Evolutionary conservation across 805 yeast species (phyloP).

Genomic region (Yamadazyma endophytica): DNA sequence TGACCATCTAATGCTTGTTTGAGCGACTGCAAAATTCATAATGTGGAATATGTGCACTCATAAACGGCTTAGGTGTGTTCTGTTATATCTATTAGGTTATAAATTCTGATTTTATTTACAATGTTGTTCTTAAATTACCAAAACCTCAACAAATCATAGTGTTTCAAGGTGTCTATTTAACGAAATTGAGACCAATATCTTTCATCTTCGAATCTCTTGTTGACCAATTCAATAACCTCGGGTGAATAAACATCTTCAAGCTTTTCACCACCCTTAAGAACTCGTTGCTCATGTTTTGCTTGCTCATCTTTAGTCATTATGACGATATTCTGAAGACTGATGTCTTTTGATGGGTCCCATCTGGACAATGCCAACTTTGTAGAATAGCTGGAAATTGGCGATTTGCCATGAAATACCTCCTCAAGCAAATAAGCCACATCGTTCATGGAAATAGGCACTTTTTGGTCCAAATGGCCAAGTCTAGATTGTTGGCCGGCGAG

Average conservation of each 20-base stretch:
- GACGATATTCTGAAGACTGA: slow-evolving; percentile 75
- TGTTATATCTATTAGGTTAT: neutral
- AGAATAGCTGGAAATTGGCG: slow-evolving; percentile 79
- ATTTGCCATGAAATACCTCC: slow-evolving; percentile 90
- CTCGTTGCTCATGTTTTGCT: slow-evolving; percentile 68
- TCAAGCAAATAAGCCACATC: slow-evolving; percentile 85
- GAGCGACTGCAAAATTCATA: no score
- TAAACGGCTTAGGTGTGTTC: neutral
- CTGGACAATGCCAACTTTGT: slow-evolving; percentile 75
- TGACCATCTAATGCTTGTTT: no score
- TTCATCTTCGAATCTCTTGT: slow-evolving; percentile 71
- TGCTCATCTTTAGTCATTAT: slow-evolving; percentile 89
- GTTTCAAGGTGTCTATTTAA: no score
- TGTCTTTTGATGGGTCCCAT: slow-evolving; percentile 73
- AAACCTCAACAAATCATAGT: no score
- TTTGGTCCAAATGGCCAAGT: slow-evolving; percentile 65
- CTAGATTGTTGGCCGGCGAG: slow-evolving; percentile 86
- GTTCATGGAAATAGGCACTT: slow-evolving; percentile 65
- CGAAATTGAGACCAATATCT: slow-evolving; percentile 58
- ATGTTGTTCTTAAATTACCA: no score
- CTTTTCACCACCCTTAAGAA: slow-evolving; percentile 63
- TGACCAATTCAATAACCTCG: slow-evolving; percentile 54
- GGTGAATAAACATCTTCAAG: slow-evolving; percentile 60
- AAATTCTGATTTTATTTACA: no score
- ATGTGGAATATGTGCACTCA: neutral